These are phyloP conservation scores for Pyrenophora tritici-repentis DNA, from an alignment of 2,329 filamentous ascomycete species.

Conservation along the genomic window DNA sequence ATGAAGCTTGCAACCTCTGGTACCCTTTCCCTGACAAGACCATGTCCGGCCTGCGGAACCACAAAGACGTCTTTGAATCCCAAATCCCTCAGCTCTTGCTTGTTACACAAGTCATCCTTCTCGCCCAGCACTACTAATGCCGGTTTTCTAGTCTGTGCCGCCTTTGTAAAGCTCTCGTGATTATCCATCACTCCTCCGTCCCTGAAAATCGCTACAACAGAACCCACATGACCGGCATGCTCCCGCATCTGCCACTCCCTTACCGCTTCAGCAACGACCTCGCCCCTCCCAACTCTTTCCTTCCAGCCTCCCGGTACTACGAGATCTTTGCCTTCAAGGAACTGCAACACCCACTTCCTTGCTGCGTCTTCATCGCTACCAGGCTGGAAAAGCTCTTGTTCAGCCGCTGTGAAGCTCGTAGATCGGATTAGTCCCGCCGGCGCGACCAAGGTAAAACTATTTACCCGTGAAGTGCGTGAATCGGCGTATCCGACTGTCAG, in stretches of 20 bases:
- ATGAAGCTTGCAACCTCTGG: constrained; percentile 46
- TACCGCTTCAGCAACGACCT: constrained; percentile 56
- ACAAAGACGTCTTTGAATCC: constrained; percentile 47
- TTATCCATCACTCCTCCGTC: constrained; percentile 53
- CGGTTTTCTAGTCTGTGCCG: constrained; percentile 30
- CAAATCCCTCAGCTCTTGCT: constrained; percentile 38
- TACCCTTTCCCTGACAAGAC: constrained; percentile 46
- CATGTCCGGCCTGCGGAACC: constrained; percentile 49
- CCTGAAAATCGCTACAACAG: constrained; percentile 54
- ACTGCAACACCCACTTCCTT: constrained; percentile 45
- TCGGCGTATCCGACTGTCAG: constrained; percentile 49
- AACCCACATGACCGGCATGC: constrained; percentile 54
- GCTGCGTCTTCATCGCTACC: constrained; percentile 44
- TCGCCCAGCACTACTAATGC: constrained; percentile 46
- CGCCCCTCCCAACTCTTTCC: constrained; percentile 48
- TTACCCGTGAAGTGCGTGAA: constrained; percentile 34
- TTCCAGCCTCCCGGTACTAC: constrained; percentile 54
- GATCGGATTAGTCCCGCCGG: constrained; percentile 53
- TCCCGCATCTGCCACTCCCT: constrained; percentile 55
- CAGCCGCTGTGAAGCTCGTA: constrained; percentile 30
- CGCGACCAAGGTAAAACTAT: constrained; percentile 52
- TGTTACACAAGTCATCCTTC: constrained; percentile 43
- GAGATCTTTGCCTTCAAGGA: constrained; percentile 53
- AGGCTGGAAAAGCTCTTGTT: constrained; percentile 24
- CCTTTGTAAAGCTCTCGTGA: constrained; percentile 40